Evolutionary conservation across 129 eudicot genomes (phyloP), one percentile per base, ranked within the genome.

Genomic region (Escallonia rubra): DNA sequence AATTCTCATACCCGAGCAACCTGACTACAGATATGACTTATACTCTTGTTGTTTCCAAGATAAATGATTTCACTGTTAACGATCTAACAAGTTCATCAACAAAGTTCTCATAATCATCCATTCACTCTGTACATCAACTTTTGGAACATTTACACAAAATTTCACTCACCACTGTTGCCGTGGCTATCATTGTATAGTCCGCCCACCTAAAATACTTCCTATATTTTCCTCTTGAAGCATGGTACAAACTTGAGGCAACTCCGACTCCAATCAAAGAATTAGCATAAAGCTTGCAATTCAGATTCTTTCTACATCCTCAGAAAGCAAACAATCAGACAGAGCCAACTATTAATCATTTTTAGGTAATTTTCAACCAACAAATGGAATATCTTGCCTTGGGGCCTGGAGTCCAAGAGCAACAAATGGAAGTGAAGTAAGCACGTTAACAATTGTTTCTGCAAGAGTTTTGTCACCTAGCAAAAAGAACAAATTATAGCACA

Each of bases 241-340:
- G 99, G 73, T 94, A 94, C 70, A 94, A 49, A 76, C 93, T 90
- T 50, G 99, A 94, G 44, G 90, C 89, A 39, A 94, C 72, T 69
- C 99, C 99, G 48, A 94, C 99, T 74, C 99, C 99, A 66, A 94
- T 81, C 61, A 94, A 85, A 11, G 99, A 94, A 81, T 87, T 90
- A 48, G 99, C 97, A 73, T 90, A 94, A 48, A 94, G 80, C 80
- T 85, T 94, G 58, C 87, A 82, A 47, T 87, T 89, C 57, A 85
- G 66, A 76, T 94, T 94, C 79, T 86, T 94, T 85, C 99, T 94
- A 85, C 71, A 86, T 40, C 64, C 57, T 64, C 14, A 63, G n/a
- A 23, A 50, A 48, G 57, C 13, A 6, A 61, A 48, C n/a, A 14
- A 49, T 64, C 23, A 69, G 43, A 38, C 43, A 41, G 14, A 65